phyloP scores from a whole-genome alignment of 2,329 filamentous ascomycete species.

The Fusarium lyarnte region DNA sequence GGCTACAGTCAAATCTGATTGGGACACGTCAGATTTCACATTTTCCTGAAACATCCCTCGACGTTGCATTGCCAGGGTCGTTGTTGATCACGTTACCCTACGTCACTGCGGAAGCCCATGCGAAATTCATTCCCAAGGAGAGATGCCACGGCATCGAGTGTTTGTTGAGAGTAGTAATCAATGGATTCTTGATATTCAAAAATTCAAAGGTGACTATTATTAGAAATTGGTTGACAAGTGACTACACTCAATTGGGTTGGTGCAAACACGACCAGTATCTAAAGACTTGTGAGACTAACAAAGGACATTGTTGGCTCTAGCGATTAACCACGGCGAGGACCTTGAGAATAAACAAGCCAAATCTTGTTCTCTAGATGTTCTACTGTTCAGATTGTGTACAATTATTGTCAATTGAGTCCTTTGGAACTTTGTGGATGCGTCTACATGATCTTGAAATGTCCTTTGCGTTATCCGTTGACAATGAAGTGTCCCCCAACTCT shows the following conservation, averaged over 20 bases:
- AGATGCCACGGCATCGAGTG: background rate
- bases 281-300: accelerated
- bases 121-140: background rate
- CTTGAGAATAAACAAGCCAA: background rate
- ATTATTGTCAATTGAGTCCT: background rate
- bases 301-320: background rate
- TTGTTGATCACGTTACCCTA: background rate
- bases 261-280: background rate
- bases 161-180: background rate
- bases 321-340: accelerated
- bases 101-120: background rate
- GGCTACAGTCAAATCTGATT: background rate
- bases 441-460: background rate
- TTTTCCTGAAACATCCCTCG: background rate
- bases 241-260: background rate
- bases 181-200: background rate
- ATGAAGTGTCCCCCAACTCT: background rate
- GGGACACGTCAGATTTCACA: background rate
- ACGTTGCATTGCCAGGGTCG: background rate
- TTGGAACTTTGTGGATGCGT: background rate
- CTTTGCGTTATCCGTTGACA: background rate
- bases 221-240: background rate
- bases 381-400: background rate
- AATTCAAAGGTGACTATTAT: background rate
- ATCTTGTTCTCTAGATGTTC: accelerated